These are phyloP conservation scores for Heterobasidion occidentale DNA, from an alignment of 1,284 basidiomycete genomes.

Conservation along the genomic window DNA sequence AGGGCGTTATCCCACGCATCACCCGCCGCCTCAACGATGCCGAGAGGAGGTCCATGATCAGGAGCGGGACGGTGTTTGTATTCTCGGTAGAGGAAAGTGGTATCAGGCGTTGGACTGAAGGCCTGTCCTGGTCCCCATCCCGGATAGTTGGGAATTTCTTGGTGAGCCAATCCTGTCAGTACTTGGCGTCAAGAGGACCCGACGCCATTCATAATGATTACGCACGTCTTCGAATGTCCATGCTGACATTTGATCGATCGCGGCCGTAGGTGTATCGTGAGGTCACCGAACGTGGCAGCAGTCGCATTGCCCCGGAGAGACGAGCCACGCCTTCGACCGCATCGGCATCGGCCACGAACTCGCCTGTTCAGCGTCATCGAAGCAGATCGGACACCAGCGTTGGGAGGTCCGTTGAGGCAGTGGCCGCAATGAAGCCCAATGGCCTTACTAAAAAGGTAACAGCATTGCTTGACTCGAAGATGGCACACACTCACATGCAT, in stretches of 20 bases:
- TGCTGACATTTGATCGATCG: neutral
- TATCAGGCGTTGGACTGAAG: conserved; percentile 84
- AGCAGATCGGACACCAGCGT: neutral
- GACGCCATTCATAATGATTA: neutral
- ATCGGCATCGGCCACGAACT: neutral
- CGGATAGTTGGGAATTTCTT: conserved; percentile 78
- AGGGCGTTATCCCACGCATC: conserved; percentile 67
- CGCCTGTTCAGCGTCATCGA: neutral
- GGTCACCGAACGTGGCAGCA: conserved; percentile 41
- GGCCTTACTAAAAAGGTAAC: neutral
- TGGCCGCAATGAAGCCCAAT: neutral
- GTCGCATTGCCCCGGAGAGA: conserved; percentile 23
- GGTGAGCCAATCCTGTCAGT: conserved; percentile 29
- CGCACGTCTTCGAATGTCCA: neutral
- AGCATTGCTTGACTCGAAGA: neutral
- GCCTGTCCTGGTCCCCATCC: conserved; percentile 74
- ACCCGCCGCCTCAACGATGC: conserved; percentile 72
- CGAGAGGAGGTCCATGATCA: conserved; percentile 66
- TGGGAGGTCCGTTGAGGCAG: neutral
- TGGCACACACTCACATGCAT: conserved; percentile 8
- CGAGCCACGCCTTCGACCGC: conserved; percentile 11
- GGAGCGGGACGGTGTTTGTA: conserved; percentile 75
- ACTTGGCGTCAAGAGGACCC: neutral
- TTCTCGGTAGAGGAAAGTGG: conserved; percentile 78
- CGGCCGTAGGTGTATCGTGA: conserved; percentile 60